Evolutionary conservation across 306 rosid species (phyloP).

Genomic region (Canavalia gladiata): DNA sequence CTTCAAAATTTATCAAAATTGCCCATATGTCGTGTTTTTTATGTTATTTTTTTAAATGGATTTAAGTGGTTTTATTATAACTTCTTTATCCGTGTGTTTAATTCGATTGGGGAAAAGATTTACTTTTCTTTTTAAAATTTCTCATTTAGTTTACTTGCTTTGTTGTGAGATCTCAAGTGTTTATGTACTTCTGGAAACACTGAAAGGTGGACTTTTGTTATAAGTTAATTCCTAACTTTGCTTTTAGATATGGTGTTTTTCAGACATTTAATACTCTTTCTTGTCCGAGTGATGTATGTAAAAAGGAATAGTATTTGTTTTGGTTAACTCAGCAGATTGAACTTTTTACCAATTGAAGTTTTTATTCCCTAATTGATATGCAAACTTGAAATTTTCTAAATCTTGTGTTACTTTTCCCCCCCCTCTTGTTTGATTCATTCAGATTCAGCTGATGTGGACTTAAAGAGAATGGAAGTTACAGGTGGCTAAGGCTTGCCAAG

Average conservation of each 20-base stretch:
- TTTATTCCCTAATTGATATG: not conserved
- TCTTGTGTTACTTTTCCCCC: not conserved
- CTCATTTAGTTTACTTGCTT: not conserved
- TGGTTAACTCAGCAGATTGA: not conserved
- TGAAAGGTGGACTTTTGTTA: not conserved
- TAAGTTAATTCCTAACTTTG: slow-evolving; percentile 17
- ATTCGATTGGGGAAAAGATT: not conserved
- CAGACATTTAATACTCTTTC: not conserved
- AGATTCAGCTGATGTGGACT: slow-evolving; percentile 52
- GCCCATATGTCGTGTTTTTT: too few species aligned
- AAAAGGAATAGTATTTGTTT: slow-evolving; percentile 11
- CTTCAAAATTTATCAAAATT: not conserved
- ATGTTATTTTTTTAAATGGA: too few species aligned
- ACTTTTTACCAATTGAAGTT: not conserved
- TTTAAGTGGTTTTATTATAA: slow-evolving; percentile 5
- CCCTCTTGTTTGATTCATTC: slow-evolving; percentile 45
- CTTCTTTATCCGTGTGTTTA: not conserved
- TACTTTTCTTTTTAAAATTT: not conserved
- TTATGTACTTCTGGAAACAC: not conserved
- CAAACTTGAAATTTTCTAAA: slow-evolving; percentile 24
- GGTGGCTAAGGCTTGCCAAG: slow-evolving; percentile 73
- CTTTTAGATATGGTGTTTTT: not conserved
- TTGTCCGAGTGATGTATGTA: slow-evolving; percentile 8
- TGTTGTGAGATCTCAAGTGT: not conserved
- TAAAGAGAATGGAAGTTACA: slow-evolving; percentile 68